These are phyloP conservation scores for Euphorbia celastroides DNA, from an alignment of 441 rosid genomes.

Conservation along the genomic window DNA sequence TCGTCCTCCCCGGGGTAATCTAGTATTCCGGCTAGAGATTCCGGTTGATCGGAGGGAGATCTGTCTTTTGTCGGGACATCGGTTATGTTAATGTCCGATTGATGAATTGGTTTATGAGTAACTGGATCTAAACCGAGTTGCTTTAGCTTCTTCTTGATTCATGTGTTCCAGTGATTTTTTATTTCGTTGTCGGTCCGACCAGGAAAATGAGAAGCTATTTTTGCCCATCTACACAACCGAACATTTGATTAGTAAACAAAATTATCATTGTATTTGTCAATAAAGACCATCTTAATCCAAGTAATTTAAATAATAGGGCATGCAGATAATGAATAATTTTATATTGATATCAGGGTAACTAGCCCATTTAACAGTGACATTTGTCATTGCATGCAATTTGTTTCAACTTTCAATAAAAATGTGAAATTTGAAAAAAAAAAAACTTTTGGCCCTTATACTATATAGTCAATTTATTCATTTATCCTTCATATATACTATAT, in stretches of 20 bases:
- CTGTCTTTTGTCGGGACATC: neutral
- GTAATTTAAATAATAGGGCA: too few species aligned
- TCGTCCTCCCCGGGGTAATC: neutral
- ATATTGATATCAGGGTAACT: too few species aligned
- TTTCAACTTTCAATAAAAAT: too few species aligned
- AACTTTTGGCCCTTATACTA: too few species aligned
- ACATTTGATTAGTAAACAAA: neutral
- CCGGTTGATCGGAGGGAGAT: neutral
- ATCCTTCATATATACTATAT: too few species aligned
- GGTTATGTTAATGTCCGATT: neutral
- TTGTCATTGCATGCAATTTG: too few species aligned
- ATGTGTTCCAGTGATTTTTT: slow-evolving; percentile 89
- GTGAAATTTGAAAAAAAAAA: too few species aligned
- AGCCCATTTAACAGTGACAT: too few species aligned
- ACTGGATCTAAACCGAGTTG: slow-evolving; percentile 58
- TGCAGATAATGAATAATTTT: too few species aligned
- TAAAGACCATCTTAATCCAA: too few species aligned
- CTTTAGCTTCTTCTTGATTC: slow-evolving; percentile 77
- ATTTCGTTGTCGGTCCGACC: slow-evolving; percentile 93
- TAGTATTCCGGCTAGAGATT: neutral
- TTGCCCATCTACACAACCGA: slow-evolving; percentile 61
- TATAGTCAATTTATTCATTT: too few species aligned
- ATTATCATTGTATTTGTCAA: too few species aligned
- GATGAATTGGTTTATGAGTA: slow-evolving; percentile 40
- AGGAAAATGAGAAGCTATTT: slow-evolving; percentile 83